These are phyloP conservation scores for Terana coerulea DNA, from an alignment of 768 basidiomycete genomes.

Conservation along the genomic window DNA sequence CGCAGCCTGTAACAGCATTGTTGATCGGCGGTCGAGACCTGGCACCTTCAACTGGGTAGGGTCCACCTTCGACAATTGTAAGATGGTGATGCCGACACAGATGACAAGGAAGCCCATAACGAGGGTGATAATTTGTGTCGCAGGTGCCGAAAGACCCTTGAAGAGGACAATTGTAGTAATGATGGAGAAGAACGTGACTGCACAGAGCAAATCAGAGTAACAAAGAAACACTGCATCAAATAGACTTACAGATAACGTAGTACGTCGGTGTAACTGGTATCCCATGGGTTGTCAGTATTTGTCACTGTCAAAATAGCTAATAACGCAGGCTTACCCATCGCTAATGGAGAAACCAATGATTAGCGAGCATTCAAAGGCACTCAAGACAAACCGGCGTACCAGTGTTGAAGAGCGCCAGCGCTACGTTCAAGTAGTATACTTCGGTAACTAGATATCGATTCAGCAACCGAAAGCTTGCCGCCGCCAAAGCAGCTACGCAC, in stretches of 20 bases:
- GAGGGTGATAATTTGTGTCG: constrained; percentile 79
- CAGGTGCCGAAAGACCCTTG: constrained; percentile 80
- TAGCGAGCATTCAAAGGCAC: not conserved
- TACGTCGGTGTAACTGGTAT: constrained; percentile 76
- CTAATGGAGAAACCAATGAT: constrained; percentile 30
- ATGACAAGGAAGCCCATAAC: constrained; percentile 92
- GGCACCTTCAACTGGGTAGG: constrained; percentile 60
- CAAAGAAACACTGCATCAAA: constrained; percentile 7
- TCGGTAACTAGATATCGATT: constrained; percentile 60
- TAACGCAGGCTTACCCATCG: constrained; percentile 54
- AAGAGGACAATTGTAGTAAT: constrained; percentile 84
- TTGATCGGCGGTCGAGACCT: constrained; percentile 83
- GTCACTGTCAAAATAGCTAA: not conserved
- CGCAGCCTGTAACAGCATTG: constrained; percentile 87
- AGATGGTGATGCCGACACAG: constrained; percentile 87
- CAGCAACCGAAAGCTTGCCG: too few species aligned
- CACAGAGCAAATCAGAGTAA: not conserved
- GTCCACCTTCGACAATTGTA: constrained; percentile 95
- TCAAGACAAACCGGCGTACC: constrained; percentile 39
- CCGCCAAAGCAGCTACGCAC: constrained; percentile 30
- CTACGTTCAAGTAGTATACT: constrained; percentile 94
- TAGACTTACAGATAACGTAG: constrained; percentile 70
- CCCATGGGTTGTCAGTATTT: not conserved
- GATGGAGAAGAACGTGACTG: constrained; percentile 83
- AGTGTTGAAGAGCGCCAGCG: constrained; percentile 93